Percentiles rank a stretch among this genome's conserved stretches.
Evolutionary conservation across 2,329 filamentous ascomycete species (phyloP).

Genomic region (Ascochyta pisi): DNA sequence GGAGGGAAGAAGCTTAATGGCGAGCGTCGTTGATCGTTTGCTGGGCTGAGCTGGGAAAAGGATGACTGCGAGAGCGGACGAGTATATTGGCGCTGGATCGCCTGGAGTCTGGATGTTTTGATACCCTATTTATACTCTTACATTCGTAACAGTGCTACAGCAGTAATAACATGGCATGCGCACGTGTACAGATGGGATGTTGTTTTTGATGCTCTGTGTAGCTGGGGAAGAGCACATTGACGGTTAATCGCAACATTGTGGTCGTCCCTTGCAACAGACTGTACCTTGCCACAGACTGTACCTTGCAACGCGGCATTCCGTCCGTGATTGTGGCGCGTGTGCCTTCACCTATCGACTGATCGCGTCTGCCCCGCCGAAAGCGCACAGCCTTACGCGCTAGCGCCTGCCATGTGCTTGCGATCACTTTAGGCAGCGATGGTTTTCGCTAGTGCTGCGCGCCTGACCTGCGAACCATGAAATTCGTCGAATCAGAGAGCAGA

Average conservation of each 20-base stretch:
- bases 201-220: too few species aligned
- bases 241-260: too few species aligned
- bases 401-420: slow-evolving; percentile 1
- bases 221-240: too few species aligned
- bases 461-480: slow-evolving; percentile 12
- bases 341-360: not conserved
- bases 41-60: not conserved
- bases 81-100: slow-evolving; percentile 14
- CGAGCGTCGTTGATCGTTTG: slow-evolving; percentile 14
- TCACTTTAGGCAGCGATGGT: slow-evolving; percentile 1
- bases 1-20: slow-evolving; percentile 18
- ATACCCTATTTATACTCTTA: slow-evolving; percentile 5
- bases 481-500: not conserved
- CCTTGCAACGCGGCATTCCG: too few species aligned
- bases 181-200: too few species aligned
- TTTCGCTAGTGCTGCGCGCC: slow-evolving; percentile 8
- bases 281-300: too few species aligned
- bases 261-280: too few species aligned
- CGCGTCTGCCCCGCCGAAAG: not conserved
- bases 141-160: not conserved
- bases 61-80: too few species aligned
- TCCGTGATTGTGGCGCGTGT: too few species aligned
- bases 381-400: slow-evolving; percentile 15
- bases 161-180: too few species aligned
- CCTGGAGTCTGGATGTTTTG: slow-evolving; percentile 10